Conservation (phyloP, 371 early-diverging fungal genomes). For the Apophysomyces sp. region DNA sequence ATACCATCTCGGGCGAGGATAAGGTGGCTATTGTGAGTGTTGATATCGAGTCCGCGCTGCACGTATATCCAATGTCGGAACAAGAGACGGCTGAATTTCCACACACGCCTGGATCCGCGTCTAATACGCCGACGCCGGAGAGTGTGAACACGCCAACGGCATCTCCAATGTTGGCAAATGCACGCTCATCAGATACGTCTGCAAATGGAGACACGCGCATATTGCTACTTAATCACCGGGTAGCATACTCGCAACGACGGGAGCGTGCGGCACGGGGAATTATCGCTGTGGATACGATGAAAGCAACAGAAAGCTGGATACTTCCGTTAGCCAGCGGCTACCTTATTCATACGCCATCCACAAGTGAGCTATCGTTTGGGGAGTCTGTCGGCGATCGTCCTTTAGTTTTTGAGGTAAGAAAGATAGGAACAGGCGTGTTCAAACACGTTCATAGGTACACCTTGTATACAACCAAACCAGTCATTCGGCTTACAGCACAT, state of each 20-base stretch:
- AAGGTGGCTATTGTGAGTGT: constrained; percentile 49
- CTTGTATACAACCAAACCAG: constrained; percentile 44
- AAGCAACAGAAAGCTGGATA: constrained; percentile 42
- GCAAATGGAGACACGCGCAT: constrained; percentile 43
- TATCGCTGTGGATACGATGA: constrained; percentile 4
- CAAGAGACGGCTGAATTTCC: constrained; percentile 4
- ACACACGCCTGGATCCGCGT: constrained; percentile 26
- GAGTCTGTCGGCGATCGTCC: constrained; percentile 46
- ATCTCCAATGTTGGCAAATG: constrained; percentile 10
- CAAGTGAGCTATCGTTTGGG: constrained; percentile 35
- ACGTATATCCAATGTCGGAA: constrained; percentile 21
- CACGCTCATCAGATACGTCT: not conserved
- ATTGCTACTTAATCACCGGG: constrained; percentile 56
- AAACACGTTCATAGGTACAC: constrained; percentile 23
- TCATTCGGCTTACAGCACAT: constrained; percentile 42
- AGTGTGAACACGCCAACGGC: constrained; percentile 13
- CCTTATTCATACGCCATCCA: constrained; percentile 37
- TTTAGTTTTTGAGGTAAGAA: constrained; percentile 45
- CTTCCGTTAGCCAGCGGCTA: constrained; percentile 64
- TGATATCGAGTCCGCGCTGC: constrained; percentile 49
- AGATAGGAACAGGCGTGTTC: not conserved
- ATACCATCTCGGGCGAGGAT: constrained; percentile 25
- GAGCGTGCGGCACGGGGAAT: constrained; percentile 32
- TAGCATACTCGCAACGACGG: constrained; percentile 49
- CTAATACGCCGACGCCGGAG: constrained; percentile 25